Conservation (phyloP, 768 basidiomycete genomes). For the Boletus sp. region DNA sequence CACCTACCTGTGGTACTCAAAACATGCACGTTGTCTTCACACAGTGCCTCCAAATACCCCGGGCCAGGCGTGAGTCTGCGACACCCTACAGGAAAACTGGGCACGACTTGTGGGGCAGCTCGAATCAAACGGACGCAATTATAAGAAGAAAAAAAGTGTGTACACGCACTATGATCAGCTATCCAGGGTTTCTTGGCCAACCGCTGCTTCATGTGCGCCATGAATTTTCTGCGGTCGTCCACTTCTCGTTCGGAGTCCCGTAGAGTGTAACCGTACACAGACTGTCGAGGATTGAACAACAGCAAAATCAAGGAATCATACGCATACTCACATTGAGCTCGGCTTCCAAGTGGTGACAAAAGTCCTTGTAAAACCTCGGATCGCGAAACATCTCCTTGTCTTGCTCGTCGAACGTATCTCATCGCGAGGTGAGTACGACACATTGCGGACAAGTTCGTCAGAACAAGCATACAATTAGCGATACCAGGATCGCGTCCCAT, state of each 20-base stretch:
- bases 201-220: slow-evolving; percentile 45
- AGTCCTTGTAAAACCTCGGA: slow-evolving; percentile 43
- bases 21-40: slow-evolving; percentile 48
- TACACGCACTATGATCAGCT: slow-evolving; percentile 39
- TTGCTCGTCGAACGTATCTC: slow-evolving; percentile 42
- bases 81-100: slow-evolving; percentile 56
- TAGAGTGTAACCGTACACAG: slow-evolving; percentile 41
- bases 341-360: slow-evolving; percentile 46
- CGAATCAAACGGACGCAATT: neutral
- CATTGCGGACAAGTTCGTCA: neutral
- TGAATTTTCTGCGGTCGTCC: slow-evolving; percentile 33
- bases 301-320: neutral
- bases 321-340: slow-evolving; percentile 38
- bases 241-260: slow-evolving; percentile 36
- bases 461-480: slow-evolving; percentile 43
- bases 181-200: slow-evolving; percentile 59
- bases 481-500: slow-evolving; percentile 34
- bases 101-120: slow-evolving; percentile 36
- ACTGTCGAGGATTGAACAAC: neutral
- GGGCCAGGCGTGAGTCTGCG: slow-evolving; percentile 65
- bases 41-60: slow-evolving; percentile 64
- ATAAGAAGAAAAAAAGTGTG: neutral
- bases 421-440: neutral
- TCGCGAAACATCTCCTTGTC: slow-evolving; percentile 51
- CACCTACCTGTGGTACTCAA: neutral